A percentile compares a stretch with the other conserved stretches of the same genome.
phyloP scores from a whole-genome alignment of 805 yeast genomes.

The Kodamaea kakaduensis region DNA sequence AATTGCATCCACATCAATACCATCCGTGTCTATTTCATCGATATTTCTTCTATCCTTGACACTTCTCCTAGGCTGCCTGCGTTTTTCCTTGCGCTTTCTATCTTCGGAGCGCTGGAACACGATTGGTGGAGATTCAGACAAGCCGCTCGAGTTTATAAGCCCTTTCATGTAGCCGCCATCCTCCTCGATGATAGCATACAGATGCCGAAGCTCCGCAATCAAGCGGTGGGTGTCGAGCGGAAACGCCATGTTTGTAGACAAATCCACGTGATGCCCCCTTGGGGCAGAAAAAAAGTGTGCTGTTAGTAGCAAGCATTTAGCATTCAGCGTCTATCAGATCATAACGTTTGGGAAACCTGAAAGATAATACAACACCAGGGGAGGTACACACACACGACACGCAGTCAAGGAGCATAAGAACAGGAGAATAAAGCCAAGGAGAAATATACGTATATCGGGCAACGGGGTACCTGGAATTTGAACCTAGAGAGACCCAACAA shows the following conservation, averaged over 20 bases:
- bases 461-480: too few relatives aligned
- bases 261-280: slow-evolving; percentile 2
- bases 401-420: too few relatives aligned
- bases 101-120: slow-evolving; percentile 15
- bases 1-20: too few relatives aligned
- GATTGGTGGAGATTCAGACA: slow-evolving; percentile 31
- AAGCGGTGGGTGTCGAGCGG: slow-evolving; percentile 31
- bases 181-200: slow-evolving; percentile 23
- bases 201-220: slow-evolving; percentile 26
- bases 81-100: neutral
- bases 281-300: slow-evolving; percentile 3
- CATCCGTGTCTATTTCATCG: too few relatives aligned
- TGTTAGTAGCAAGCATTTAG: too few relatives aligned
- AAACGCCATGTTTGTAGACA: slow-evolving; percentile 29
- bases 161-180: slow-evolving; percentile 17
- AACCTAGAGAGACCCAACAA: too few relatives aligned
- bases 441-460: too few relatives aligned
- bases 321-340: too few relatives aligned
- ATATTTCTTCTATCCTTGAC: slow-evolving; percentile 20
- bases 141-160: neutral
- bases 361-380: too few relatives aligned
- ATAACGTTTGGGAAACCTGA: too few relatives aligned
- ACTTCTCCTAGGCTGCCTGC: slow-evolving; percentile 6
- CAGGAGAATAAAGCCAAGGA: too few relatives aligned
- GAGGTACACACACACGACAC: too few relatives aligned